Base-by-base conservation (phyloP, 108 stramenopile species). In the Fragilariopsis cylindrus region DNA sequence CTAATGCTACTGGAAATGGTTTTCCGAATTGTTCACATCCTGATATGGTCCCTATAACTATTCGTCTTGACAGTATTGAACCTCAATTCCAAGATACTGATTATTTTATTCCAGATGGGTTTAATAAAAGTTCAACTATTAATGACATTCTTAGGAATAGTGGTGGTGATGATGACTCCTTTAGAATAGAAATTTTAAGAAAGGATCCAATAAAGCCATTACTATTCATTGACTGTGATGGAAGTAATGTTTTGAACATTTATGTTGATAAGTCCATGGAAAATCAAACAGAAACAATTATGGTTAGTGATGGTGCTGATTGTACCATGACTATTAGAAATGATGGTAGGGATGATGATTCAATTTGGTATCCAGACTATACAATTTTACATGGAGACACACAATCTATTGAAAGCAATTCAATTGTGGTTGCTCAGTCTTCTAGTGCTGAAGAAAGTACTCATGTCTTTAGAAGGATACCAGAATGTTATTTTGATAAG, bases 21-120 rank as follows among this genome's bases (percentile, higher is more conserved):
- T 63, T 63, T 63, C 62, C 62, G 2, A 0, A 3, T 0, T 69
- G 64, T 48, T 18, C 1, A 11, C 49, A 65, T 68, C 16, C 50
- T n/a, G 46, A 40, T 7, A 63, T 63, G 62, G 42, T 63, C 39
- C 62, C 62, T n/a, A 1, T 63, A n/a, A 63, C 62, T n/a, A 63
- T 63, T 40, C 62, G 1, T 15, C 4, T 63, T 43, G 62, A 45
- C 42, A 43, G 45, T 13, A 7, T 44, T n/a, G 4, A 4, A 44
- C 21, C 21, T 21, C 21, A 21, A 21, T 21, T 21, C 21, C 21
- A 21, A 21, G 21, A 21, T 0, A 0, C 0, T 21, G 21, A 21
- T 21, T 21, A 21, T 21, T 21, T 1, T 21, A 21, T 21, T 21
- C 21, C 21, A 21, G 21, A 21, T 21, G 21, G 21, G 0, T 21